Percentiles rank a stretch among this genome's conserved stretches.
These are phyloP conservation scores for Penicillium corylophilum DNA, from an alignment of 2,329 filamentous ascomycete species.

Conservation along the genomic window DNA sequence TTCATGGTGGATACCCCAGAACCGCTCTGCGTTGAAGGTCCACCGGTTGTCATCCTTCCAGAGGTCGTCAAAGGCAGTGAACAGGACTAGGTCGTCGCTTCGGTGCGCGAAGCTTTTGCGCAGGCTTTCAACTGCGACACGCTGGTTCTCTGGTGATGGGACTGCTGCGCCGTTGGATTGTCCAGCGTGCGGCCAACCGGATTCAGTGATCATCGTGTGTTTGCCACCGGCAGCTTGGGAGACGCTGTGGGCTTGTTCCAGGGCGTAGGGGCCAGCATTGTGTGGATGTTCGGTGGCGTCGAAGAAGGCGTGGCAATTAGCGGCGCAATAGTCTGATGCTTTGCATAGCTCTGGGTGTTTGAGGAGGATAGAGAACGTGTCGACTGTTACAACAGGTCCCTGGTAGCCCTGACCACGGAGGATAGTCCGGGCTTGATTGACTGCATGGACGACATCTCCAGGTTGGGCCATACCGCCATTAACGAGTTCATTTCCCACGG, in stretches of 20 bases:
- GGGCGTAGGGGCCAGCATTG: slow-evolving; percentile 67
- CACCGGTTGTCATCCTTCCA: slow-evolving; percentile 69
- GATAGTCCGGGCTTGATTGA: slow-evolving; percentile 57
- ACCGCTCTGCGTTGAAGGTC: slow-evolving; percentile 72
- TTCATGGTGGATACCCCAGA: slow-evolving; percentile 63
- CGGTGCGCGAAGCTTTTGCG: slow-evolving; percentile 54
- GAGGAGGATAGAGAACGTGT: slow-evolving; percentile 71
- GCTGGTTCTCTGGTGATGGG: slow-evolving; percentile 66
- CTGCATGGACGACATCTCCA: slow-evolving; percentile 54
- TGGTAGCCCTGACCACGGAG: slow-evolving; percentile 65
- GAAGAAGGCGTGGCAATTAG: slow-evolving; percentile 85
- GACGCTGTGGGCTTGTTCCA: slow-evolving; percentile 53
- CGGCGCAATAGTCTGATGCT: slow-evolving; percentile 72
- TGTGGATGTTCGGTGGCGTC: slow-evolving; percentile 61
- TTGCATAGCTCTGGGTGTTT: slow-evolving; percentile 68
- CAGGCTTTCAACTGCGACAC: slow-evolving; percentile 64
- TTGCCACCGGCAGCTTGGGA: slow-evolving; percentile 53
- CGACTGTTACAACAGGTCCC: slow-evolving; percentile 75
- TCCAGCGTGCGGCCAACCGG: slow-evolving; percentile 77
- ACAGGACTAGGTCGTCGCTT: slow-evolving; percentile 59
- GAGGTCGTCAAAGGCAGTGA: slow-evolving; percentile 74
- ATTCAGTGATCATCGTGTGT: slow-evolving; percentile 73
- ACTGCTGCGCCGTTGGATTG: slow-evolving; percentile 65
- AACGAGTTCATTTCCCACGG: slow-evolving; percentile 79
- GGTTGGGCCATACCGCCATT: slow-evolving; percentile 60